Evolutionary conservation across 352 stramenopile genomes (phyloP), one percentile per base, ranked within the genome.

Genomic region (Phytophthora hibernalis): DNA sequence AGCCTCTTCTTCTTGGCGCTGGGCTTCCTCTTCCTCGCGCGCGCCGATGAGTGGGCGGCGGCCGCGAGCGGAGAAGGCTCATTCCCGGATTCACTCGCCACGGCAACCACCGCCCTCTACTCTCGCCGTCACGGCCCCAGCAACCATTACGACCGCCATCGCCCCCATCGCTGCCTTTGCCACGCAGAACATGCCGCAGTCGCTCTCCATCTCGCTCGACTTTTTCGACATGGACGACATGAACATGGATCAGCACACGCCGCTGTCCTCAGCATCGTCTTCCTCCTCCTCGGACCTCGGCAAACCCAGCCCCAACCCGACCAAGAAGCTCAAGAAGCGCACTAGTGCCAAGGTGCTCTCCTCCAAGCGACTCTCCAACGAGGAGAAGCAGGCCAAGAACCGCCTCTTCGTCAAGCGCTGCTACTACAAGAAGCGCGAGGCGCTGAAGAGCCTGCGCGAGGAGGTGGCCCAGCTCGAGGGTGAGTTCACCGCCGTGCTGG

Each of bases 391-490:
- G n/a, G 77, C 77, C 22, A 89, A 87, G 61, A 85, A 90, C 59
- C 82, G 84, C 26, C 79, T 90, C 50, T 85, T 90, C 66, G 84
- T 90, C 67, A 90, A 90, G 69, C 79, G 81, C 24, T 90, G 82
- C 69, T 92, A 92, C 82, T 92, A 92, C 79, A 90, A 90, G 66
- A 90, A 90, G 54, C 77, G 83, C 31, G 74, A 82, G 53, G 61
- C 69, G 37, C 74, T 82, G 28, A 79, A 79, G 50, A 74, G 54
- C 52, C 56, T 82, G 59, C 74, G 74, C 54, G 74, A 82, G 21
- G 61, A 82, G 52, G 74, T 82, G 47, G 59, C 58, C 33, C 40
- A 79, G 53, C 70, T 82, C 22, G 74, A 82, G 55, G 24, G 35
- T 44, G 54, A 82, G 58, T 82, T 82, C 56, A 33, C 66, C 35